Base-by-base conservation (phyloP, 164 flowering plant genomes). In the Pachysandra terminalis region DNA sequence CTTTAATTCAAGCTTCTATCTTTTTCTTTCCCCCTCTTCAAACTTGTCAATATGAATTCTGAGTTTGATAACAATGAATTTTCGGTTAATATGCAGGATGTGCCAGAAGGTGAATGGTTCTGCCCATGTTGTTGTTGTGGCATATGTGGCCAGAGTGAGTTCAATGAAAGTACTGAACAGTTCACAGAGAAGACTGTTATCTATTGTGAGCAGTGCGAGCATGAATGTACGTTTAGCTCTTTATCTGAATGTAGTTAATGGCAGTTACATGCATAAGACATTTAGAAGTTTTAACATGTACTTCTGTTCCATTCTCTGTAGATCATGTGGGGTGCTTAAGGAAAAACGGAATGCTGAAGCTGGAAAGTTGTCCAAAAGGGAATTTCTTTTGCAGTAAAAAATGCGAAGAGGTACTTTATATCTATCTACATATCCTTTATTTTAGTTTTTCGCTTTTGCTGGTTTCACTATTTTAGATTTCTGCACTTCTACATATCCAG, bases 41-140 rank as follows among this genome's bases (percentile, higher is more conserved):
- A 12, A 45, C 4, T 45, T 3, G 7, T n/a, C n/a, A 32, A 7
- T 32, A 32, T 7, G 37, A 32, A 32, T 32, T 32, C 37, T 32
- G 37, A 32, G 5, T 32, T 32, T 32, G 37, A 3, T 7, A 32
- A n/a, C n/a, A 32, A 32, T 32, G 37, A 7, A 3, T 32, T 32
- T 60, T 61, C 56, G 40, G 26, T 63, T 28, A n/a, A 68, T 49
- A 32, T 75, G 56, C 58, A 95, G 97, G 85, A 79, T 57, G 66
- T 88, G 68, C 97, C 94, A 0, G 86, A 85, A 57, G 99, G 94
- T 63, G 86, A 85, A 49, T 95, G 99, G 99, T 87, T 85, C 67
- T 95, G 99, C 67, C 90, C 87, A 59, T 84, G 91, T 56, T 95
- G 98, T 66, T 77, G 84, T 69, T 95, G 98, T 70, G 69, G 75